Conservation (phyloP, 768 basidiomycete genomes). For the Leccinum sublutescens region DNA sequence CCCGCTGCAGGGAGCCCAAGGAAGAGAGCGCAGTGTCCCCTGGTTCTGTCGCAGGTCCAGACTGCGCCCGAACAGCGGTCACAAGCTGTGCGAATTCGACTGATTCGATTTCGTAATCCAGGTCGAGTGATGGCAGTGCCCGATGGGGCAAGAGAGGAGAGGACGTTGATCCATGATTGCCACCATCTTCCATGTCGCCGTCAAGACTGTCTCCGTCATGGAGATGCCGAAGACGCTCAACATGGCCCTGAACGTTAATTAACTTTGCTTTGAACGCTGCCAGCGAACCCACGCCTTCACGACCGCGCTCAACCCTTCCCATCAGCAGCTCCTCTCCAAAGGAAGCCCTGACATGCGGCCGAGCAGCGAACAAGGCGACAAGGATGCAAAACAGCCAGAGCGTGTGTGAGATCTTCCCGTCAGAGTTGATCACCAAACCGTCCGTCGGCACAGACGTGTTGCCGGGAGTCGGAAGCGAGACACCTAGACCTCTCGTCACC, state of each 20-base stretch:
- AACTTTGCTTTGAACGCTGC: conserved; percentile 24
- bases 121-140: conserved; percentile 7
- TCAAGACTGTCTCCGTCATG: conserved; percentile 16
- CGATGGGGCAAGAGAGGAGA: conserved; percentile 23
- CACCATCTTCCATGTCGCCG: conserved; percentile 19
- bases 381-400: conserved; percentile 49
- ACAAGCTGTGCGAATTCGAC: conserved; percentile 14
- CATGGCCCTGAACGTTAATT: conserved; percentile 24
- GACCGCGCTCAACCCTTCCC: conserved; percentile 10
- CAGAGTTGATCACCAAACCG: conserved; percentile 44
- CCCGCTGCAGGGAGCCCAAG: conserved; percentile 2
- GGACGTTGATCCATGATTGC: conserved; percentile 24
- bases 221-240: conserved; percentile 18
- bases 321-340: conserved; percentile 15
- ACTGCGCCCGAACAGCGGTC: background rate
- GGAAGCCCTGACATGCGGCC: conserved; percentile 10
- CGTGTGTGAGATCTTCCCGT: conserved; percentile 49
- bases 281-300: conserved; percentile 16
- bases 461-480: conserved; percentile 10
- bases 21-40: conserved; percentile 5
- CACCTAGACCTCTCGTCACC: conserved; percentile 5
- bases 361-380: conserved; percentile 19
- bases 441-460: conserved; percentile 11
- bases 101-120: conserved; percentile 21
- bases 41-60: conserved; percentile 7